These are phyloP conservation scores for Podaxis mareebaensis DNA, from an alignment of 768 basidiomycete genomes.

Conservation along the genomic window DNA sequence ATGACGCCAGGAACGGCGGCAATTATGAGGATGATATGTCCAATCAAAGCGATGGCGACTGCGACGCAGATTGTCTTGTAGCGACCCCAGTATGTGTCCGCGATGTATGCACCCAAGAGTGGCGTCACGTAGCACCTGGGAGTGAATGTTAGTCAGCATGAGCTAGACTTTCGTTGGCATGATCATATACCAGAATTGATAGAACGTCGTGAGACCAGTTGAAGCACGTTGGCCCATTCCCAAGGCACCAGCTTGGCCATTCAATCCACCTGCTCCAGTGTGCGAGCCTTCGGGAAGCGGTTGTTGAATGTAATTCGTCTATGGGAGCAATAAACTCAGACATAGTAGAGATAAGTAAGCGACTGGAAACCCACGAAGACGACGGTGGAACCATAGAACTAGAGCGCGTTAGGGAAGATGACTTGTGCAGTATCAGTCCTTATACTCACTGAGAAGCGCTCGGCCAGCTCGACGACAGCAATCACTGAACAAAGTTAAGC, in stretches of 20 bases:
- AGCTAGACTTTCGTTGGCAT: background rate
- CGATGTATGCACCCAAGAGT: conserved; percentile 63
- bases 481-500: conserved; percentile 44
- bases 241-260: conserved; percentile 68
- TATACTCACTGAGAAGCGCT: conserved; percentile 65
- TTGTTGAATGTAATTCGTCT: conserved; percentile 79
- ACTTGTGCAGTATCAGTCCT: background rate
- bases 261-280: conserved; percentile 58
- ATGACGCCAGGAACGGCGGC: too few species aligned
- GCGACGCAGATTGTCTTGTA: conserved; percentile 70
- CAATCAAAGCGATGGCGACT: too few species aligned
- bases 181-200: conserved; percentile 59
- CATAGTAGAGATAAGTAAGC: background rate
- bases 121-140: conserved; percentile 60
- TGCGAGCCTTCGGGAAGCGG: conserved; percentile 62
- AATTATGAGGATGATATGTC: too few species aligned
- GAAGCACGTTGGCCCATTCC: conserved; percentile 68
- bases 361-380: conserved; percentile 41
- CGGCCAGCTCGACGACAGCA: conserved; percentile 66
- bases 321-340: background rate
- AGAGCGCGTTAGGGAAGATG: background rate
- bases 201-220: conserved; percentile 72
- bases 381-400: conserved; percentile 50
- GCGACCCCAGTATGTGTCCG: conserved; percentile 66
- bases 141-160: conserved; percentile 8